These are phyloP conservation scores for Yarrowia divulgata DNA, from an alignment of 805 yeast species.

Conservation along the genomic window DNA sequence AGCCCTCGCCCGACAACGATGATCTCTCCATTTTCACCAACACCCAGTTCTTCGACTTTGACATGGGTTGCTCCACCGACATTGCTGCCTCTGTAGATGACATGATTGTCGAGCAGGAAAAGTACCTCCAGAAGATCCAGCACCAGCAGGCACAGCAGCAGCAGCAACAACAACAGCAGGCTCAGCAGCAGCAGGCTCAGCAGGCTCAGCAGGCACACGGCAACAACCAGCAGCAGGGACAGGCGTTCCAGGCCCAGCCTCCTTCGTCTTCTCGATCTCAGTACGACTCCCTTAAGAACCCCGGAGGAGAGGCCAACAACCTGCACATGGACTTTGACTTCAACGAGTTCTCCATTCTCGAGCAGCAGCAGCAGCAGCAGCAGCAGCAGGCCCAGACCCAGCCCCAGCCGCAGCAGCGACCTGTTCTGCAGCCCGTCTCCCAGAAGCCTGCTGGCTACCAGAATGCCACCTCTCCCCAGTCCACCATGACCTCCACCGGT, in stretches of 20 bases:
- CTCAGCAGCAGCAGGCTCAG: constrained; percentile 12
- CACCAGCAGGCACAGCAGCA: constrained; percentile 40
- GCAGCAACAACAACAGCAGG: constrained; percentile 33
- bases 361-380: constrained; percentile 30
- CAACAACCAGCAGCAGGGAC: not conserved
- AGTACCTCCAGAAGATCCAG: constrained; percentile 49
- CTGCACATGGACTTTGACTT: constrained; percentile 38
- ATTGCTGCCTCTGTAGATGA: constrained; percentile 54
- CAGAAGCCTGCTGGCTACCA: constrained; percentile 30
- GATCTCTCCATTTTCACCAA: constrained; percentile 54
- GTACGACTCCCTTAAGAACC: constrained; percentile 37
- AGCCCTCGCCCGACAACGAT: constrained; percentile 46
- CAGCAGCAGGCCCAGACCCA: constrained; percentile 1
- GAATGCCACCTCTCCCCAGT: constrained; percentile 37
- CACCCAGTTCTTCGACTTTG: constrained; percentile 56
- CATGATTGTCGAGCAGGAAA: constrained; percentile 53
- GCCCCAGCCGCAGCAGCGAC: constrained; percentile 19
- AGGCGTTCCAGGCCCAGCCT: constrained; percentile 34
- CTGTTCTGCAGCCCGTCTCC: constrained; percentile 19
- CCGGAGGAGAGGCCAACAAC: constrained; percentile 7
- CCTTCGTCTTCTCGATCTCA: constrained; percentile 27
- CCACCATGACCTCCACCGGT: constrained; percentile 39
- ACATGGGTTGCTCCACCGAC: constrained; percentile 55
- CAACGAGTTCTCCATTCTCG: constrained; percentile 37
- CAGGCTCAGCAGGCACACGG: constrained; percentile 11